Evolutionary conservation across 2,329 filamentous ascomycete genomes (phyloP), one percentile per base, ranked within the genome.

Genomic region (Pseudogymnoascus destructans): DNA sequence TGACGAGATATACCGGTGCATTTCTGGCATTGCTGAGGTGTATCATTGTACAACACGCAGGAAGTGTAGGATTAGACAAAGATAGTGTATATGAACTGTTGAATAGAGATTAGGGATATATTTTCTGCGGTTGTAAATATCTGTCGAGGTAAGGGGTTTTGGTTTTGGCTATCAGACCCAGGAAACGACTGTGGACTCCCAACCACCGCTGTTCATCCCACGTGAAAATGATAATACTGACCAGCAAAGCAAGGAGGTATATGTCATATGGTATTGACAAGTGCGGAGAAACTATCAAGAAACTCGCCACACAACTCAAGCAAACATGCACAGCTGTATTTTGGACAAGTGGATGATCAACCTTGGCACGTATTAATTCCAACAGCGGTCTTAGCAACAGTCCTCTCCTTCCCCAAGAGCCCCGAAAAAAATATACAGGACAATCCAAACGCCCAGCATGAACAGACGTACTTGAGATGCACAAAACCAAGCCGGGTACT

Each of bases 1-100:
- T 13, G 21, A 49, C n/a, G 9, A 32, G 25, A 30, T 17, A 52
- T 11, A 19, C 25, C 8, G 25, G 15, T 52, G 46, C 46, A 52
- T 52, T 30, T 52, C 8, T 32, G 25, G 46, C 25, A 25, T 52
- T 52, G 15, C 46, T 52, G 23, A 32, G 25, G 46, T 52, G 23
- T 30, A 52, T 52, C 46, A 32, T 30, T 52, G 46, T 52, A 52
- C 25, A 52, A 52, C 46, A 52, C 46, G 25, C 46, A 32, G 15
- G 25, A 11, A 30, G 46, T 52, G 25, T 52, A 52, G 25, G 46
- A 52, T 52, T 52, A 52, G 25, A 32, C 25, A 19, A 52, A 17
- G 23, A 27, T 6, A 3, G n/a, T 52, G 23, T 27, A 52, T 11
- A 52, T 19, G n/a, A 30, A 7, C n/a, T 17, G 23, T 32, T 19